phyloP scores from a whole-genome alignment of 176 grass and related monocot species.

The Cenchrus fungigraminus region DNA sequence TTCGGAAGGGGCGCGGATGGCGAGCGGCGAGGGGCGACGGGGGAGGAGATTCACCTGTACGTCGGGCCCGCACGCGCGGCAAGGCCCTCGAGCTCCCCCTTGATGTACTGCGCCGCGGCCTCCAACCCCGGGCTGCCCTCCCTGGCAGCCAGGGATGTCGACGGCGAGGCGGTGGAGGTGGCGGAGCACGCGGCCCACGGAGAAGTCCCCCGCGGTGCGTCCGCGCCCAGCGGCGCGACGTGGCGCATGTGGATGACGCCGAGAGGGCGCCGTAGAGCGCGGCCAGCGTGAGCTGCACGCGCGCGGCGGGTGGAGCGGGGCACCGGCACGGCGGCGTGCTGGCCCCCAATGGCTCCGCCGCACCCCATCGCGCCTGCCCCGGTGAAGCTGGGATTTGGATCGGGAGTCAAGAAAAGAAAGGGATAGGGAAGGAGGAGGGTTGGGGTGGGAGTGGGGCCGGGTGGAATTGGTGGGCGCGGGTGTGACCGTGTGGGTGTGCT shows the following conservation, averaged over 20 bases:
- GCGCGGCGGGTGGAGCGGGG: not conserved
- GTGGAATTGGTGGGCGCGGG: too few species aligned
- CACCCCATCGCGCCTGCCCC: too few species aligned
- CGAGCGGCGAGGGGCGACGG: too few species aligned
- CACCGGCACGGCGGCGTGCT: conserved; percentile 15
- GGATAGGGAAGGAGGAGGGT: too few species aligned
- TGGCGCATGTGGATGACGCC: conserved; percentile 33
- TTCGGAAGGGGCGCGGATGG: not conserved
- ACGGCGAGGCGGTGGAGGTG: conserved; percentile 79
- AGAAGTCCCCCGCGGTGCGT: conserved; percentile 64
- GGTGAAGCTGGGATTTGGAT: too few species aligned
- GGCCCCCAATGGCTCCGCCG: too few species aligned
- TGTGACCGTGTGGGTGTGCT: too few species aligned
- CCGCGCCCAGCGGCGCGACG: conserved; percentile 51
- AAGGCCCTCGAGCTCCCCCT: conserved; percentile 67
- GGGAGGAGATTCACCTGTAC: conserved; percentile 64
- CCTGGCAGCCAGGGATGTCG: conserved; percentile 80
- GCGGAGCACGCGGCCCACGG: conserved; percentile 76
- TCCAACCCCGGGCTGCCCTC: conserved; percentile 85
- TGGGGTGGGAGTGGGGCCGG: too few species aligned
- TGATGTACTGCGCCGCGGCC: conserved; percentile 84
- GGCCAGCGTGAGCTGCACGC: conserved; percentile 65
- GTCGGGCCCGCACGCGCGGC: conserved; percentile 60
- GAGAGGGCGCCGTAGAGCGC: conserved; percentile 72
- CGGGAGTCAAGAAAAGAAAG: too few species aligned